A percentile compares a stretch with the other conserved stretches of the same genome.
phyloP scores from a whole-genome alignment of 2,329 filamentous ascomycete genomes.

The Apiospora saccharicola region DNA sequence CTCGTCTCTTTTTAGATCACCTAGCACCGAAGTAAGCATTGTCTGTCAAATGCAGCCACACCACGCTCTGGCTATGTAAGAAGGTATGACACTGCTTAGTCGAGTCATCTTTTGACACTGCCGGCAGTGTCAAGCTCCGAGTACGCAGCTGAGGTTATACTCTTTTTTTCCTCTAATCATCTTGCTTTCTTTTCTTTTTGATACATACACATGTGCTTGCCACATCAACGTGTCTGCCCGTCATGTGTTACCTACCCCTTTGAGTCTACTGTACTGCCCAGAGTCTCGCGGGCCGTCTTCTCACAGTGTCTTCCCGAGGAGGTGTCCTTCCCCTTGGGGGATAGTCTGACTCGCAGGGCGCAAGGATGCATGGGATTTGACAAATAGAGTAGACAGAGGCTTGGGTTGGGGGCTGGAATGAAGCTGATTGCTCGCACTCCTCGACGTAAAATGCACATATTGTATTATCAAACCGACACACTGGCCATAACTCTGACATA shows the following conservation, averaged over 20 bases:
- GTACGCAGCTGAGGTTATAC: background rate
- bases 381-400: background rate
- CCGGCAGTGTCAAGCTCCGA: constrained; percentile 7
- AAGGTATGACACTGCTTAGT: constrained; percentile 17
- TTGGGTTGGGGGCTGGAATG: constrained; percentile 3
- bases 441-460: too few species aligned
- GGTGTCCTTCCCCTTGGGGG: background rate
- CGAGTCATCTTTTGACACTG: constrained; percentile 20
- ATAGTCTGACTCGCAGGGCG: background rate
- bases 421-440: background rate
- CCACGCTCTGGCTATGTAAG: constrained; percentile 5
- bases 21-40: background rate
- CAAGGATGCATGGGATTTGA: background rate
- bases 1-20: constrained; percentile 15
- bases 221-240: background rate
- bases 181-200: background rate
- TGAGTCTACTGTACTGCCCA: constrained; percentile 6
- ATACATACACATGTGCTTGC: background rate
- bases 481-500: background rate
- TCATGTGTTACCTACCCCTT: constrained; percentile 13
- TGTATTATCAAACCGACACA: background rate
- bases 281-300: constrained; percentile 13
- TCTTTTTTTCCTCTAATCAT: background rate
- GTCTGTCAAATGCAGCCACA: constrained; percentile 17
- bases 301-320: constrained; percentile 2